These are phyloP conservation scores for Tylopilus felleus DNA, from an alignment of 768 basidiomycete species.

Conservation along the genomic window DNA sequence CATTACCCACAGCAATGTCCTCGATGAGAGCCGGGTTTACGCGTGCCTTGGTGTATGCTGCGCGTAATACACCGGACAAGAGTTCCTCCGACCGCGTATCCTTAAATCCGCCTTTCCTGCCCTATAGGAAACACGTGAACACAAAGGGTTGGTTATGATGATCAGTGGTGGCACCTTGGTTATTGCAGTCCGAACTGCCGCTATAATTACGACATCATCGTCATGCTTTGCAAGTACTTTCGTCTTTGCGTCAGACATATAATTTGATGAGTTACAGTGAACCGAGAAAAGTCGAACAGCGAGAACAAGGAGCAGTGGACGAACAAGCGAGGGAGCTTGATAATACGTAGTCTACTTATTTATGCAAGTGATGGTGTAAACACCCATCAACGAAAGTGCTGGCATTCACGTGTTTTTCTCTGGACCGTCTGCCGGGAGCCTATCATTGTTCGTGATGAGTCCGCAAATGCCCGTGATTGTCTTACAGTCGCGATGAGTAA, in stretches of 20 bases:
- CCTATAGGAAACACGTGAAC: slow-evolving; percentile 38
- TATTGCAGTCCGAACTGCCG: slow-evolving; percentile 85
- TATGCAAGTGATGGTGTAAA: not conserved
- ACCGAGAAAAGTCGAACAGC: not conserved
- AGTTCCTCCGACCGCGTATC: slow-evolving; percentile 83
- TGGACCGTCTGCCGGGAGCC: not conserved
- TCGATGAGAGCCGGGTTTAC: slow-evolving; percentile 83
- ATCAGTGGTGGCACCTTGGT: slow-evolving; percentile 61
- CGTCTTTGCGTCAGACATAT: slow-evolving; percentile 44
- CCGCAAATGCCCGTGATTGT: too few relatives aligned
- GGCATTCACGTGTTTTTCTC: not conserved
- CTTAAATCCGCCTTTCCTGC: slow-evolving; percentile 86
- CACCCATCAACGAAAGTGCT: not conserved
- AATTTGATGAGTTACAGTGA: not conserved
- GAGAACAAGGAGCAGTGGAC: too few relatives aligned
- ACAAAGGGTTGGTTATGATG: not conserved
- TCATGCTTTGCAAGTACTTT: slow-evolving; percentile 67
- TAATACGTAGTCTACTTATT: not conserved
- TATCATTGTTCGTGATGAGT: too few relatives aligned
- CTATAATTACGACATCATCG: slow-evolving; percentile 87
- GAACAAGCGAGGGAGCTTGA: too few relatives aligned
- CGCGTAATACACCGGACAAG: slow-evolving; percentile 71
- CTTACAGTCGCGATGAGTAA: not conserved
- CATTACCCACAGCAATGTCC: slow-evolving; percentile 84
- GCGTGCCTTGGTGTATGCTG: slow-evolving; percentile 61